These are phyloP conservation scores for Papiliotrema laurentii DNA, from an alignment of 1,284 basidiomycete genomes.

Conservation along the genomic window DNA sequence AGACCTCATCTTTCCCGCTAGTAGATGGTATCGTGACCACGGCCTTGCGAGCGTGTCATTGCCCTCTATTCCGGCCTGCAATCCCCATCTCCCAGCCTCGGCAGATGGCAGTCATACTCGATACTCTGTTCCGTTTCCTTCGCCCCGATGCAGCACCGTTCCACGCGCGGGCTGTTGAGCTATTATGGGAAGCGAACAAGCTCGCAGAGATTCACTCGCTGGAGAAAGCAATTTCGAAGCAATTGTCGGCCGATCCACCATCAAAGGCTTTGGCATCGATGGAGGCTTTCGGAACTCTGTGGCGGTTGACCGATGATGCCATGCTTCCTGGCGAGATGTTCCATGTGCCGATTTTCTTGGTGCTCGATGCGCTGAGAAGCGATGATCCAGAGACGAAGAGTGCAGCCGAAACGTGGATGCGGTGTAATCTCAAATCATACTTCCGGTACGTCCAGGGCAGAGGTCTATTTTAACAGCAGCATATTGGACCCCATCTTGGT, in stretches of 20 bases:
- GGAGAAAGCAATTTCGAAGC: conserved; percentile 59
- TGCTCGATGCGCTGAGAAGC: conserved; percentile 75
- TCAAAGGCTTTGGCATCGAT: conserved; percentile 59
- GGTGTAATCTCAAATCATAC: conserved; percentile 85
- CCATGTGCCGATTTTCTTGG: conserved; percentile 77
- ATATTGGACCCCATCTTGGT: conserved; percentile 80
- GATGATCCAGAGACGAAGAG: conserved; percentile 68
- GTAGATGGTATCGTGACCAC: conserved; percentile 59
- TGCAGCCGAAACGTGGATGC: conserved; percentile 90
- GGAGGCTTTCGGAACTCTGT: conserved; percentile 86
- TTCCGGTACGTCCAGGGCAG: conserved; percentile 57
- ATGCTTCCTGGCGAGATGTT: conserved; percentile 73
- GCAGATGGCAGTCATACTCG: conserved; percentile 27
- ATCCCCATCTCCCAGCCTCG: conserved; percentile 20
- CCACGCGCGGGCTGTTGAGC: conserved; percentile 72
- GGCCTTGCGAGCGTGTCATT: conserved; percentile 53
- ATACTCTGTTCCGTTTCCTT: conserved; percentile 67
- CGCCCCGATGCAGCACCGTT: conserved; percentile 63
- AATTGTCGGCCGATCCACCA: conserved; percentile 13
- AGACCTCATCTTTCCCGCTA: conserved; percentile 64
- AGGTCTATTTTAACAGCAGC: conserved; percentile 45
- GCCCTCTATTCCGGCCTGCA: conserved; percentile 17
- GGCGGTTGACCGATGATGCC: conserved; percentile 83
- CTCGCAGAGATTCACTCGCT: conserved; percentile 50
- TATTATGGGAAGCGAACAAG: conserved; percentile 66